A percentile compares a stretch with the other conserved stretches of the same genome.
Evolutionary conservation across 2,329 filamentous ascomycete species (phyloP).

Genomic region (Scopulariopsis brevicaulis): DNA sequence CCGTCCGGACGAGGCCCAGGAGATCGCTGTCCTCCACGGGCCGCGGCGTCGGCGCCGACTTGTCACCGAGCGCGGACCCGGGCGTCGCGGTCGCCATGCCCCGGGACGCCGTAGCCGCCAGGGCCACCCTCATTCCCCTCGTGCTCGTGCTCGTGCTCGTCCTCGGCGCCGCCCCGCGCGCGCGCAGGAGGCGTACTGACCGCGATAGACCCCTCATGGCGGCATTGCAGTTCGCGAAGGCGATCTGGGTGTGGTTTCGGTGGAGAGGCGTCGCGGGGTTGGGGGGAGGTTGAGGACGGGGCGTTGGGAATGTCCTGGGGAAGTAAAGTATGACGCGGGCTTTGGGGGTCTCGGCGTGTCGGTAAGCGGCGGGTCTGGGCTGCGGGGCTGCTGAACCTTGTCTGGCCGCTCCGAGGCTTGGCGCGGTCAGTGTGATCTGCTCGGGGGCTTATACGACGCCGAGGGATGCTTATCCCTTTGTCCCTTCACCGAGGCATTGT

Average conservation of each 20-base stretch:
- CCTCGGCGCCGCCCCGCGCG: not conserved
- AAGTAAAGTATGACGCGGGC: not conserved
- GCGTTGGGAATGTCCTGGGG: not conserved
- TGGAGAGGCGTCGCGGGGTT: not conserved
- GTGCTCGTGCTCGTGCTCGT: not conserved
- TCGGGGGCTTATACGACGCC: not conserved
- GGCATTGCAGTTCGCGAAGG: constrained; percentile 8
- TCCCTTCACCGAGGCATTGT: not conserved
- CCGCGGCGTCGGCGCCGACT: constrained; percentile 1
- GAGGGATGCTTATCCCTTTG: not conserved
- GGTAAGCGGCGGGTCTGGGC: not conserved
- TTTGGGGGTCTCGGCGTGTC: not conserved
- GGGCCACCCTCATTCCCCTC: not conserved
- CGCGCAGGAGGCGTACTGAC: constrained; percentile 5
- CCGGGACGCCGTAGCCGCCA: not conserved
- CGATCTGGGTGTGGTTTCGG: not conserved
- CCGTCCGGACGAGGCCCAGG: constrained; percentile 62
- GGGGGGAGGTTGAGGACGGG: not conserved
- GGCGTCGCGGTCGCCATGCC: not conserved
- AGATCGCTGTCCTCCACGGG: constrained; percentile 63
- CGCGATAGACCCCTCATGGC: constrained; percentile 11
- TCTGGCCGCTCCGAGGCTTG: not conserved
- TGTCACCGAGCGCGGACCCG: not conserved
- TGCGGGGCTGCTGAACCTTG: not conserved
- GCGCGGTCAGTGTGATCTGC: not conserved